phyloP scores from a whole-genome alignment of 1,284 basidiomycete species.

The Sporisorium reilianum region DNA sequence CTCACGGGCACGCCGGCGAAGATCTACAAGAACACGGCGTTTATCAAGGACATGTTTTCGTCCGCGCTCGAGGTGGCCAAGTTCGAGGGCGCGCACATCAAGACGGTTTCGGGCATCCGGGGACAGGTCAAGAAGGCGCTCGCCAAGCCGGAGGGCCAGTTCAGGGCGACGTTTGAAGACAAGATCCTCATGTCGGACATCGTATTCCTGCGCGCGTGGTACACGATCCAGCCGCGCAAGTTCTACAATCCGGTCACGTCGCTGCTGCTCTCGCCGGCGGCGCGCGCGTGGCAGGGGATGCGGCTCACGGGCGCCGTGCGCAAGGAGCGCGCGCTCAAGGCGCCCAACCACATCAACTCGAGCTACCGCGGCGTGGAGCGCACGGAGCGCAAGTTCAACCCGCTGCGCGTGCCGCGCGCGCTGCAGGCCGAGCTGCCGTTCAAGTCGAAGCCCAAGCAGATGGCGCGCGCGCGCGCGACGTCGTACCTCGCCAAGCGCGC shows the following conservation, averaged over 20 bases:
- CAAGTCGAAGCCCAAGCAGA: conserved; percentile 88
- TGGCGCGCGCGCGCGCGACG: conserved; percentile 73
- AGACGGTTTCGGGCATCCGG: conserved; percentile 93
- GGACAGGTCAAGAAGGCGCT: conserved; percentile 97
- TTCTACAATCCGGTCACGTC: conserved; percentile 98
- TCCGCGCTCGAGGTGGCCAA: conserved; percentile 94
- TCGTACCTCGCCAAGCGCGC: conserved; percentile 75
- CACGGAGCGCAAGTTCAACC: conserved; percentile 84
- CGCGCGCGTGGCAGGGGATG: conserved; percentile 77
- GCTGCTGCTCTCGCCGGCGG: conserved; percentile 73
- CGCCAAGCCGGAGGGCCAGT: conserved; percentile 91
- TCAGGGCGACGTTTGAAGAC: conserved; percentile 97
- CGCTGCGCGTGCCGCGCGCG: conserved; percentile 87
- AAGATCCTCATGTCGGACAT: conserved; percentile 97
- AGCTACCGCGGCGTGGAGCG: conserved; percentile 82
- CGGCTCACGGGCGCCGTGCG: conserved; percentile 93
- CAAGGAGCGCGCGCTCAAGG: conserved; percentile 83
- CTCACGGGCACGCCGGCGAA: conserved; percentile 94
- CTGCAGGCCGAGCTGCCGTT: conserved; percentile 90
- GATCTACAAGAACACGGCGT: conserved; percentile 99
- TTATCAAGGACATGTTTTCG: conserved; percentile 97
- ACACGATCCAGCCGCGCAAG: conserved; percentile 91
- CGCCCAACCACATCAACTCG: conserved; percentile 83
- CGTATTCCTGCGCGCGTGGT: conserved; percentile 96
- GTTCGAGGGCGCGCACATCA: conserved; percentile 95